Base-by-base conservation (phyloP, 2,329 filamentous ascomycete species). In the Tetracladium maxilliforme region DNA sequence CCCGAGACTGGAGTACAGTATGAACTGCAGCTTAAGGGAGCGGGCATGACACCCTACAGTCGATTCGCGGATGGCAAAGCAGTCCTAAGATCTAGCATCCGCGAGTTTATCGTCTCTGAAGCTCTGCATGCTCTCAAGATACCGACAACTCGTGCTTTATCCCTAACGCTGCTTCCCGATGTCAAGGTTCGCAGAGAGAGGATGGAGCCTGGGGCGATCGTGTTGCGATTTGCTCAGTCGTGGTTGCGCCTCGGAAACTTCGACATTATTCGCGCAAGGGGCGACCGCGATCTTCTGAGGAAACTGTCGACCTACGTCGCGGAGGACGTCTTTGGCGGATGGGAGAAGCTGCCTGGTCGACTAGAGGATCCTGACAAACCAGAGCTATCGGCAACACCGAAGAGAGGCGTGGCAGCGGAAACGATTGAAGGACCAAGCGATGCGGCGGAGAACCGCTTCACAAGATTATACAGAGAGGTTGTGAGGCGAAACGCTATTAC, bases 191-290 rank as follows among this genome's bases (percentile, higher is more conserved):
- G 72, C 17, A 67, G 90, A 28, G 90, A 98, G 54, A 69, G 67
- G 4, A 51, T 79, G 3, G 90, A 98, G 48, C 84, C 87, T 0
- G 87, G 84, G 10, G 90, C 90, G 7, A 90, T 98, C 31, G 90
- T 98, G 9, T 67, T 82, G 15, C 71, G 90, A 8, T 94, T 94
- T 43, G 90, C 90, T 1, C 73, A 93, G 47, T 77, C 69, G 11
- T 98, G 90, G 90, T 52, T 98, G 22, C 67, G 90, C 14, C 71
- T 98, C 25, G 90, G 90, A n/a, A 95, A 78, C 12, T 98, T 98
- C 44, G 92, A 98, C 41, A 64, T 98, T n/a, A 64, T 86, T 7
- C 71, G 84, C 19, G 75, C 78, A 4, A 65, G 90, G 12, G 80
- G 81, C 16, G 84, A 98, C 37, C 63, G 86, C 12, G 62, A 61